These are phyloP conservation scores for Stephania cephalantha DNA, from an alignment of 164 flowering plant genomes.

Conservation along the genomic window DNA sequence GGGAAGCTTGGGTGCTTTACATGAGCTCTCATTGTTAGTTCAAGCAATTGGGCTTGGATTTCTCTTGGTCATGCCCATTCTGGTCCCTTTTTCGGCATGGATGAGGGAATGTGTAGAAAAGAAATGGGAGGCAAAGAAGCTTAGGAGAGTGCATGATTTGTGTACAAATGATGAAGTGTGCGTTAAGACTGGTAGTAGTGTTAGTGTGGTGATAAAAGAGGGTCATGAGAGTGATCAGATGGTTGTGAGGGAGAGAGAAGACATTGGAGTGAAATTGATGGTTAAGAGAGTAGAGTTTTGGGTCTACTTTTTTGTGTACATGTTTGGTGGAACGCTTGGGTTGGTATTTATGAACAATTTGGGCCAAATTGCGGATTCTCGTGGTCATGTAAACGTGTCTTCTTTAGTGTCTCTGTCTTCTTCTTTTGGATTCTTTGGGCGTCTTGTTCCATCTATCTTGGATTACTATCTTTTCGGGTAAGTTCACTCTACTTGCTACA, in stretches of 20 bases:
- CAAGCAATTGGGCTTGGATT: slow-evolving; percentile 23
- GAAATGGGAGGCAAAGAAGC: slow-evolving; percentile 16
- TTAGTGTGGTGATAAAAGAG: background rate
- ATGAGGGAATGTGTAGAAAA: slow-evolving; percentile 14
- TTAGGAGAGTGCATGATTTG: slow-evolving; percentile 22
- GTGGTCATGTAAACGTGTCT: slow-evolving; percentile 46
- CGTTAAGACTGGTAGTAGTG: slow-evolving; percentile 10
- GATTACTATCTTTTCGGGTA: slow-evolving; percentile 56
- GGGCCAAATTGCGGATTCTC: slow-evolving; percentile 92
- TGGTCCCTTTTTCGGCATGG: slow-evolving; percentile 28
- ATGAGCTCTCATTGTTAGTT: slow-evolving; percentile 14
- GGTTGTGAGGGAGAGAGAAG: slow-evolving; percentile 32
- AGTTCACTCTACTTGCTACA: slow-evolving; percentile 7
- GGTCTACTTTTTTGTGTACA: slow-evolving; percentile 75
- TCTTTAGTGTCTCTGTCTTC: slow-evolving; percentile 77
- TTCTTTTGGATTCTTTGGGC: slow-evolving; percentile 85
- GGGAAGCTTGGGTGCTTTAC: slow-evolving; percentile 26
- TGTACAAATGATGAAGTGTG: slow-evolving; percentile 9
- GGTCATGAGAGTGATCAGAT: background rate
- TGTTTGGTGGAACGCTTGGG: slow-evolving; percentile 78
- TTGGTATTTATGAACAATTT: slow-evolving; percentile 73
- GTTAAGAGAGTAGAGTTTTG: slow-evolving; percentile 69
- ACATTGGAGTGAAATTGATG: slow-evolving; percentile 54
- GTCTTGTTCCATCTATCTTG: slow-evolving; percentile 64
- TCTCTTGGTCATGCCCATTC: slow-evolving; percentile 35